phyloP scores from a whole-genome alignment of 148 eudicot genomes.

The Vaccinium corymbosum region DNA sequence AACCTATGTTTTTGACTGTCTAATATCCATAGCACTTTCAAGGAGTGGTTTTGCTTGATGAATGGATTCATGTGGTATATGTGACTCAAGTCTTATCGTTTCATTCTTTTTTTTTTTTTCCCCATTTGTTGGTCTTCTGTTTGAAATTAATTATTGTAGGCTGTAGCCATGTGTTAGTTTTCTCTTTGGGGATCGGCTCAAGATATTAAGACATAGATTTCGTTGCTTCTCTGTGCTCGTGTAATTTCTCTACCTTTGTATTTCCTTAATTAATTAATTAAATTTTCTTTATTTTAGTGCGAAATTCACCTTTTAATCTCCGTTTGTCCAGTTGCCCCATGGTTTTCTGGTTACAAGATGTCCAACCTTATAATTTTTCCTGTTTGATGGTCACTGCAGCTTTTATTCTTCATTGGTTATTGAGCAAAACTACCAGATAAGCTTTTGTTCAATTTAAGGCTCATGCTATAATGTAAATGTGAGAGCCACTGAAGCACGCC shows the following conservation, averaged over 20 bases:
- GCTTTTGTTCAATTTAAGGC: constrained; percentile 6
- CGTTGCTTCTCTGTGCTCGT: not conserved
- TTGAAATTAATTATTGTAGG: not conserved
- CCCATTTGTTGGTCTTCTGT: not conserved
- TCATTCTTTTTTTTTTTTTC: not conserved
- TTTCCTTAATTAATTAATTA: too few species aligned
- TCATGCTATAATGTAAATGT: not conserved
- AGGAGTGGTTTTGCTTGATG: not conserved
- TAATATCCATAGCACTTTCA: not conserved
- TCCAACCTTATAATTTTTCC: not conserved
- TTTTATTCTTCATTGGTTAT: not conserved
- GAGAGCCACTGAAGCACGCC: not conserved
- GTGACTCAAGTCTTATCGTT: not conserved
- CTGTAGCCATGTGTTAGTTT: not conserved
- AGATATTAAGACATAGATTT: not conserved
- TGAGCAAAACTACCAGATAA: too few species aligned
- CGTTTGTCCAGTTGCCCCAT: not conserved
- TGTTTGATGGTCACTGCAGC: not conserved
- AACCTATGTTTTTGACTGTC: not conserved
- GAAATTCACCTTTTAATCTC: not conserved
- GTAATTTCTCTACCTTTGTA: too few species aligned
- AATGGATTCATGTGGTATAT: not conserved
- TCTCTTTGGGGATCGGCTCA: not conserved
- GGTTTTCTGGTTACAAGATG: not conserved
- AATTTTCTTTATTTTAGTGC: too few species aligned